Evolutionary conservation across 73 alveolate species (phyloP).

Genomic region (Paramecium bursaria): DNA sequence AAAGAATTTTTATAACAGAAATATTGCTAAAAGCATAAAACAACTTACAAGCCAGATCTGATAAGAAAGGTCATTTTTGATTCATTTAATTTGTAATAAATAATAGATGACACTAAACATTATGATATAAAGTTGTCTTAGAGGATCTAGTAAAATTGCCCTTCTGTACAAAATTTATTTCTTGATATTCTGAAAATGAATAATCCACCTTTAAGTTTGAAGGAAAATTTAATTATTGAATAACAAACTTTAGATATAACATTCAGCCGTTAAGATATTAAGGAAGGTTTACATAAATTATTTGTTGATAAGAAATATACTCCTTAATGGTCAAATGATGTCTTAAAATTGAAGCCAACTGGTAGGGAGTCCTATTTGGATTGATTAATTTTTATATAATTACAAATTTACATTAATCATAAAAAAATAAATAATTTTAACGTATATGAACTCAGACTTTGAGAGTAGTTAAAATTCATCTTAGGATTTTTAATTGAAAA

Average conservation of each 20-base stretch:
- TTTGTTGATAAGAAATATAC: not conserved
- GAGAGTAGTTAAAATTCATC: too few species aligned
- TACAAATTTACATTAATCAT: too few species aligned
- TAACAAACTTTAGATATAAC: not conserved
- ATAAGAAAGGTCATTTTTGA: not conserved
- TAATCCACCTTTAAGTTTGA: not conserved
- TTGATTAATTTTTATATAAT: too few species aligned
- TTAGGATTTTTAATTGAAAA: too few species aligned
- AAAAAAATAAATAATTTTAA: too few species aligned
- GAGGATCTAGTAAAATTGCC: not conserved
- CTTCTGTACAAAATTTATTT: conserved; percentile 17
- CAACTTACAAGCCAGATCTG: not conserved
- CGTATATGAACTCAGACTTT: too few species aligned
- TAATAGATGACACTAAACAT: not conserved
- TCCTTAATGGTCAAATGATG: conserved; percentile 34
- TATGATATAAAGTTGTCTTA: not conserved
- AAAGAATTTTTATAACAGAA: not conserved
- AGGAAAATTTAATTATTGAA: conserved; percentile 38
- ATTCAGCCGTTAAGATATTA: not conserved
- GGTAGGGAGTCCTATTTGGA: too few species aligned
- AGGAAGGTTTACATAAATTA: conserved; percentile 26
- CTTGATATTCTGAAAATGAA: not conserved
- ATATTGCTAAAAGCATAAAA: not conserved
- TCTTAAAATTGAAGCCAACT: too few species aligned
- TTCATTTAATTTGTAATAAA: not conserved